Conservation (phyloP, 2,329 filamentous ascomycete species). For the Aureobasidium sp. region DNA sequence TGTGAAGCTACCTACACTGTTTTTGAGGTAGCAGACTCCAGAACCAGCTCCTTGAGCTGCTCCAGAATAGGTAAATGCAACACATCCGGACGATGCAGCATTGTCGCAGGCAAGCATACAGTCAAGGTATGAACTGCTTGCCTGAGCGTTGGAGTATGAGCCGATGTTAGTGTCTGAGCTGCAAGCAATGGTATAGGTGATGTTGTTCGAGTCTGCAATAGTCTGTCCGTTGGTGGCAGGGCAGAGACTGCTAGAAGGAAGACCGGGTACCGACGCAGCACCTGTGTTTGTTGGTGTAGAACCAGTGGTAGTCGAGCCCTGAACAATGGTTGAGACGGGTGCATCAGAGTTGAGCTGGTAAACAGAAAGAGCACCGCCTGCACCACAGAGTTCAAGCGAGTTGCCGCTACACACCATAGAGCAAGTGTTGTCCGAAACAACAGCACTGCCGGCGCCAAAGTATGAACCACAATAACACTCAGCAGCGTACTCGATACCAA, state of each 20-base stretch:
- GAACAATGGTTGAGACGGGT: constrained; percentile 13
- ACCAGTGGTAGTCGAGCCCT: constrained; percentile 11
- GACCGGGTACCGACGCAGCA: constrained; percentile 5
- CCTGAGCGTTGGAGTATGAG: constrained; percentile 5
- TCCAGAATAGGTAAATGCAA: constrained; percentile 15
- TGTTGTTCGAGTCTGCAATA: constrained; percentile 9
- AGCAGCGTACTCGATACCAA: constrained; percentile 30
- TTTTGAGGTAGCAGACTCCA: constrained; percentile 12
- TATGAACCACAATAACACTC: constrained; percentile 30
- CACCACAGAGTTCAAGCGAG: constrained; percentile 23
- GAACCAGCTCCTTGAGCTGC: neutral
- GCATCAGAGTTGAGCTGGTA: constrained; percentile 17
- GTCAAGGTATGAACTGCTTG: constrained; percentile 12
- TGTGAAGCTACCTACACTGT: neutral
- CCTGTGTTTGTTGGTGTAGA: constrained; percentile 1
- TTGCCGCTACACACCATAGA: constrained; percentile 23
- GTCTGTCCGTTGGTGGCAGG: constrained; percentile 13
- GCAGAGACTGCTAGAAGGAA: constrained; percentile 16
- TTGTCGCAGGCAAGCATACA: constrained; percentile 13
- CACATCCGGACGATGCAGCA: constrained; percentile 2
- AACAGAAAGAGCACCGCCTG: constrained; percentile 20
- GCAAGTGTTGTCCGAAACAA: constrained; percentile 19
- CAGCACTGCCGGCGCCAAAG: constrained; percentile 16
- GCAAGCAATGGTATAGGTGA: constrained; percentile 9
- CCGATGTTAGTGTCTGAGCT: constrained; percentile 3